phyloP scores from a whole-genome alignment of 75 land plant genomes.

The Pinus tabuliformis region DNA sequence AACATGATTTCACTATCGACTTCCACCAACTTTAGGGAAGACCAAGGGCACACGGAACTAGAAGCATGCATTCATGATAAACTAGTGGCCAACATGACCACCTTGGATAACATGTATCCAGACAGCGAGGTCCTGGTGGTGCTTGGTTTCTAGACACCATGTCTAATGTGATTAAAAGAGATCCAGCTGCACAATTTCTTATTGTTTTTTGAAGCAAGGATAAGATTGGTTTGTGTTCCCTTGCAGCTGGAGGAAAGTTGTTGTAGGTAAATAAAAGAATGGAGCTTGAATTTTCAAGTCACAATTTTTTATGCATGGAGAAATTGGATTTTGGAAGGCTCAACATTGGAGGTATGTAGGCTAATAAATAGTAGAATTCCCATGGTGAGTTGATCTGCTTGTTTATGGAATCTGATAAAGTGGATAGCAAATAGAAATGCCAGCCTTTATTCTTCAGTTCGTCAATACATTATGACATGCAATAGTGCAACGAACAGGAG shows the following conservation, averaged over 20 bases:
- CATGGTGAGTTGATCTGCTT: too few relatives aligned
- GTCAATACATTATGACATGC: too few relatives aligned
- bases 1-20: too few relatives aligned
- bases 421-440: too few relatives aligned
- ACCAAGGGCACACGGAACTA: too few relatives aligned
- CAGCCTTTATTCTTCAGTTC: too few relatives aligned
- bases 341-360: constrained; percentile 68
- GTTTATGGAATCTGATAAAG: too few relatives aligned
- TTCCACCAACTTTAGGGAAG: too few relatives aligned
- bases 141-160: constrained; percentile 89
- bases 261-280: constrained; percentile 82
- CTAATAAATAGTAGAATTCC: constrained; percentile 44
- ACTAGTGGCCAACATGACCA: neutral
- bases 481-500: too few relatives aligned
- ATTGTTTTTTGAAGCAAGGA: constrained; percentile 75
- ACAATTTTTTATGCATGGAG: constrained; percentile 98
- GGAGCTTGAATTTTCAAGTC: constrained; percentile 95
- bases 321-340: constrained; percentile 87
- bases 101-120: constrained; percentile 72
- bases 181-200: constrained; percentile 97
- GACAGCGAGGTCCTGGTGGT: constrained; percentile 87
- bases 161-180: constrained; percentile 79
- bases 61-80: too few relatives aligned
- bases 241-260: constrained; percentile 23
- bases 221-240: neutral